A percentile compares a stretch with the other conserved stretches of the same genome.
These are phyloP conservation scores for Pezicula carpinea DNA, from an alignment of 2,329 filamentous ascomycete species.

Conservation along the genomic window DNA sequence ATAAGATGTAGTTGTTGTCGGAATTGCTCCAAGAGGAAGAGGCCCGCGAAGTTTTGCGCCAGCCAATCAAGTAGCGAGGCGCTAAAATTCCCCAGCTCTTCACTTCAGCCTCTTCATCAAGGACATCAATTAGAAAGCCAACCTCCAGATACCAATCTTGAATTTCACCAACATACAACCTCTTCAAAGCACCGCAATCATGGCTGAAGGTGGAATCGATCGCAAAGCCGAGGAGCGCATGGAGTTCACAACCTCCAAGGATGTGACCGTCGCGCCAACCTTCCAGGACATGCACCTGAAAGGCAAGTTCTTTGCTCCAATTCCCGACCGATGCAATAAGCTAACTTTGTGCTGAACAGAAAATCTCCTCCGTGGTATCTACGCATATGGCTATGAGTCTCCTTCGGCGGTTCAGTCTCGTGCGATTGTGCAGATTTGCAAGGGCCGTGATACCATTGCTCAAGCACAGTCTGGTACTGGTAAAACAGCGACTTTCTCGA, in stretches of 20 bases:
- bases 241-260: constrained; percentile 97
- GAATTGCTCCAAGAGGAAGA: background rate
- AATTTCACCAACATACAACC: constrained; percentile 1
- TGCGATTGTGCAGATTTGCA: constrained; percentile 98
- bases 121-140: background rate
- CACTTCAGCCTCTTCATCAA: constrained; percentile 2
- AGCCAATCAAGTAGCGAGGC: constrained; percentile 17
- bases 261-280: constrained; percentile 90
- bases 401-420: constrained; percentile 96
- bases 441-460: constrained; percentile 96
- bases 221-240: constrained; percentile 92
- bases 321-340: background rate
- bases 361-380: constrained; percentile 92
- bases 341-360: constrained; percentile 45
- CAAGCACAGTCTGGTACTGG: constrained; percentile 96
- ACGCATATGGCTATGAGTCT: constrained; percentile 97
- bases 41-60: constrained; percentile 10
- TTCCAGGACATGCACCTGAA: constrained; percentile 94
- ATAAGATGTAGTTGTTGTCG: background rate
- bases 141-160: background rate
- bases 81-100: constrained; percentile 15
- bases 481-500: constrained; percentile 95
- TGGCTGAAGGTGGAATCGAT: constrained; percentile 83
- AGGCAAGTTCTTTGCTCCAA: constrained; percentile 38
- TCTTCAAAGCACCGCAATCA: constrained; percentile 35